These are phyloP conservation scores for Scytalidium lignicola DNA, from an alignment of 2,329 filamentous ascomycete genomes.

Conservation along the genomic window DNA sequence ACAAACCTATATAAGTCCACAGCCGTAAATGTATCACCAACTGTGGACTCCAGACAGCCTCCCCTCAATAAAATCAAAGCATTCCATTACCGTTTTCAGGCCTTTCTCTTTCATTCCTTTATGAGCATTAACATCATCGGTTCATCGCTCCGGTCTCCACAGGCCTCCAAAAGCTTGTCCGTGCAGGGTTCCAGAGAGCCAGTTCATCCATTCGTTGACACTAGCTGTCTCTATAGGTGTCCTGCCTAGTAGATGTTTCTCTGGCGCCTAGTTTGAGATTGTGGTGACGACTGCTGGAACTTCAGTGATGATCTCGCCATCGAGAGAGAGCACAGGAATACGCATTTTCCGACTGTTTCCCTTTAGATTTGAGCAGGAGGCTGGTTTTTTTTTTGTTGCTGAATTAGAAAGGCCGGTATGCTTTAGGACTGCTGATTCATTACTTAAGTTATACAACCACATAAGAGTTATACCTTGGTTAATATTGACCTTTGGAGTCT, in stretches of 20 bases:
- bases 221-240: constrained; percentile 25
- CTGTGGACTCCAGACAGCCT: constrained; percentile 18
- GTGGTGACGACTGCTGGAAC: constrained; percentile 27
- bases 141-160: constrained; percentile 22
- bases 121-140: constrained; percentile 15
- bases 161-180: constrained; percentile 22
- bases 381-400: too few relatives aligned
- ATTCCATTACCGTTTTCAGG: constrained; percentile 16
- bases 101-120: constrained; percentile 18
- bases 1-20: constrained; percentile 30
- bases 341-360: constrained; percentile 20
- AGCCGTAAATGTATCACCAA: constrained; percentile 26
- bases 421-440: too few relatives aligned
- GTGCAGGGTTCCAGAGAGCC: constrained; percentile 29
- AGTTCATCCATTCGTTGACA: constrained; percentile 32
- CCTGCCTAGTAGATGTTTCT: constrained; percentile 24
- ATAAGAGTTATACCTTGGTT: too few relatives aligned
- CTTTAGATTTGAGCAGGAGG: too few relatives aligned
- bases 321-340: constrained; percentile 26
- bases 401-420: too few relatives aligned
- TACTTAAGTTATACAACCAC: too few relatives aligned
- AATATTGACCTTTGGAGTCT: too few relatives aligned
- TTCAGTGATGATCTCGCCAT: constrained; percentile 29
- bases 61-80: constrained; percentile 21
- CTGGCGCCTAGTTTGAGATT: constrained; percentile 26